phyloP scores from a whole-genome alignment of 176 grass and related monocot species.

The Secale cereale region DNA sequence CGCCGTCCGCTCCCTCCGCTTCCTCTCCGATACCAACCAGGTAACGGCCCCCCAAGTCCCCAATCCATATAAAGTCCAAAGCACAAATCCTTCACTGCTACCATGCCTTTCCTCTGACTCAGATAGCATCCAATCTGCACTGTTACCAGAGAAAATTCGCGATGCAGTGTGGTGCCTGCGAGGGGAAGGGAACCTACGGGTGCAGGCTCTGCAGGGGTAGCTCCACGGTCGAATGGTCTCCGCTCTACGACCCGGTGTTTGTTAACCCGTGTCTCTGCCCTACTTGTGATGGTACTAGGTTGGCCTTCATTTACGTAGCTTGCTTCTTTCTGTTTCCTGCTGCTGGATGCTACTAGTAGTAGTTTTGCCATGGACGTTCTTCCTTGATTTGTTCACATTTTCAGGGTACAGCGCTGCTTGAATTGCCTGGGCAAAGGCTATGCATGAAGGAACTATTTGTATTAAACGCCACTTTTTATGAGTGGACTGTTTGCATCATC shows the following conservation, averaged over 20 bases:
- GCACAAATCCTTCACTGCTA: neutral
- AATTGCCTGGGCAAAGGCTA: slow-evolving; percentile 81
- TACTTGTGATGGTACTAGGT: slow-evolving; percentile 86
- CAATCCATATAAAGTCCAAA: neutral
- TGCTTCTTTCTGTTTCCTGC: neutral
- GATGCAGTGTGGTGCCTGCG: slow-evolving; percentile 55
- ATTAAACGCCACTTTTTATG: neutral
- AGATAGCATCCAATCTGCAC: neutral
- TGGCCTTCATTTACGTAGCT: neutral
- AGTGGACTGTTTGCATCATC: neutral
- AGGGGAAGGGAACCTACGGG: slow-evolving; percentile 71
- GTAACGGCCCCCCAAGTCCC: slow-evolving; percentile 2
- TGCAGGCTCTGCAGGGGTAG: slow-evolving; percentile 85
- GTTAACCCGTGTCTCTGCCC: slow-evolving; percentile 92
- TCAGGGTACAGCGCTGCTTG: slow-evolving; percentile 78
- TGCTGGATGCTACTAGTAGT: neutral
- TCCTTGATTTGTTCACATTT: neutral
- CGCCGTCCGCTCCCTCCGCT: slow-evolving; percentile 64
- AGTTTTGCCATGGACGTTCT: neutral
- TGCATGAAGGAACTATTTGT: slow-evolving; percentile 30
- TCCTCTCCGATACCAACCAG: slow-evolving; percentile 66
- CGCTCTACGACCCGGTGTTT: slow-evolving; percentile 80
- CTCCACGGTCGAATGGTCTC: slow-evolving; percentile 78
- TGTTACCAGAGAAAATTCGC: slow-evolving; percentile 62
- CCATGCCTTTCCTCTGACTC: neutral